Evolutionary conservation across 495 filamentous ascomycete species (phyloP), one percentile per base, ranked within the genome.

Genomic region (Tricharina praecox): DNA sequence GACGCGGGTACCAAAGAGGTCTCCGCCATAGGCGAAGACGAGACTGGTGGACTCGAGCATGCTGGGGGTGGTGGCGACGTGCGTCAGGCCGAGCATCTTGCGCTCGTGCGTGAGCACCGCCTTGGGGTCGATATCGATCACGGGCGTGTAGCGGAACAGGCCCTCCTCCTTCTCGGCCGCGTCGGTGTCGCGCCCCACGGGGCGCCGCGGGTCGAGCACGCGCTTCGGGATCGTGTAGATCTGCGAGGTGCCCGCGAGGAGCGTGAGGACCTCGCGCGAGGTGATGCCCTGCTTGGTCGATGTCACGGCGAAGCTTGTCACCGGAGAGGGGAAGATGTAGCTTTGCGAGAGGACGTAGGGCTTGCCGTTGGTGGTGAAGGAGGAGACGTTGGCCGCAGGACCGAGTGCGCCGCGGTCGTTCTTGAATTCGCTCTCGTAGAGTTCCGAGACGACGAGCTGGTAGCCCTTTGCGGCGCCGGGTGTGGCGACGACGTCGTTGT

Each of bases 231-330:
- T 81, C 21, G 74, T 78, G 44, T 85, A 66, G 48, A 97, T 76
- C 25, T 80, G 67, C 58, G 82, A 77, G 2, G 75, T 70, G 26
- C 70, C 67, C 5, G 83, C 75, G 7, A 93, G 68, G 33, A 78
- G 75, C 42, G 80, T 85, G 25, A 97, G 72, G 3, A 97, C 68
- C 49, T 85, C 78, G 16, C 82, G 78, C 20, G 75, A 77, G 3
- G 85, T 90, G 64, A 97, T 95, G 13, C 90, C 88, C 67, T 97
- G 90, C 26, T 81, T 75, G 4, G 90, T 97, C 59, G 83, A 75
- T 5, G 87, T 92, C 16, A 92, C 81, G 3, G 80, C 70, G 61
- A 96, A 76, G 41, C 81, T 73, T 23, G 77, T 75, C 50, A 96
- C 76, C 23, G 80, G 71, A 38, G 79, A 73, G 1, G 79, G 70